phyloP scores from a whole-genome alignment of 2,329 filamentous ascomycete genomes.

The Trichoderma koningii region DNA sequence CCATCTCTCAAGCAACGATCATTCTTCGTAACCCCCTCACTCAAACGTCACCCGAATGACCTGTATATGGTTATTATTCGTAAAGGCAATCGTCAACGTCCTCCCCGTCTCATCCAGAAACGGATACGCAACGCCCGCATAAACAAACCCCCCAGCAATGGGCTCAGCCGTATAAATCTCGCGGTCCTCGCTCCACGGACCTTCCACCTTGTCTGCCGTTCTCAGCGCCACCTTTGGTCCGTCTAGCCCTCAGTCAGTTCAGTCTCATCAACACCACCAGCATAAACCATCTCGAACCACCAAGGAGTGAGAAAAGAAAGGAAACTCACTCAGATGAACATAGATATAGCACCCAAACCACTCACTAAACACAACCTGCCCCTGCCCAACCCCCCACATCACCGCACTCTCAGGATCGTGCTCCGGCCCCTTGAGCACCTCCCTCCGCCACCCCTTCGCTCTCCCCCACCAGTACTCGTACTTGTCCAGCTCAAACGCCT shows the following conservation, averaged over 20 bases:
- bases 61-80: constrained; percentile 45
- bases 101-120: constrained; percentile 42
- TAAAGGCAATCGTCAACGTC: constrained; percentile 44
- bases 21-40: neutral
- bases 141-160: constrained; percentile 38
- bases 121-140: constrained; percentile 44
- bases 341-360: constrained; percentile 42
- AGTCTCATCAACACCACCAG: neutral
- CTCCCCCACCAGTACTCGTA: constrained; percentile 49
- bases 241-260: constrained; percentile 7
- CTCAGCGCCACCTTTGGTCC: constrained; percentile 25
- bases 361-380: constrained; percentile 43
- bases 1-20: neutral
- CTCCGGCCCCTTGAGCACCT: constrained; percentile 33
- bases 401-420: constrained; percentile 43
- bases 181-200: constrained; percentile 43
- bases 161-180: constrained; percentile 41
- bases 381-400: constrained; percentile 44
- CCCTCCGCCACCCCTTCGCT: constrained; percentile 41
- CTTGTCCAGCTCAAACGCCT: constrained; percentile 42
- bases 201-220: constrained; percentile 37
- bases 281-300: too few relatives aligned
- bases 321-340: constrained; percentile 35
- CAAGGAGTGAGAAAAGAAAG: too few relatives aligned
- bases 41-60: constrained; percentile 40